A percentile compares a stretch with the other conserved stretches of the same genome.
phyloP scores from a whole-genome alignment of 2,329 filamentous ascomycete genomes.

The Penicillium frequentans region DNA sequence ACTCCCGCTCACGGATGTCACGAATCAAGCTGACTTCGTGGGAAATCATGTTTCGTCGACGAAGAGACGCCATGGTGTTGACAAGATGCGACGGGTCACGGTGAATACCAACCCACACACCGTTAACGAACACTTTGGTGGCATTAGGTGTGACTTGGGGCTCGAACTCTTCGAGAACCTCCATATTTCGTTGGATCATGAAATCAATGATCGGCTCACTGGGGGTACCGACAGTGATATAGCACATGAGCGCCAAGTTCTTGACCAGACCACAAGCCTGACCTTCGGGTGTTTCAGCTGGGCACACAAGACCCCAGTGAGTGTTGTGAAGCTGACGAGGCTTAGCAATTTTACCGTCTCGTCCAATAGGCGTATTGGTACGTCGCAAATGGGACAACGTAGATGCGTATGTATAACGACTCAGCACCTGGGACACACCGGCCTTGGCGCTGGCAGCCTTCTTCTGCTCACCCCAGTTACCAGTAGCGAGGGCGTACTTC shows the following conservation, averaged over 20 bases:
- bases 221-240: conserved; percentile 91
- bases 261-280: conserved; percentile 98
- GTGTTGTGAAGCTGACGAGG: conserved; percentile 97
- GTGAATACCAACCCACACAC: conserved; percentile 96
- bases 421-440: conserved; percentile 96
- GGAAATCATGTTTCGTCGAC: conserved; percentile 78
- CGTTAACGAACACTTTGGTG: conserved; percentile 97
- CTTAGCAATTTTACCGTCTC: conserved; percentile 98
- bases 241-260: conserved; percentile 97
- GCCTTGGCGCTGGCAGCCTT: conserved; percentile 94
- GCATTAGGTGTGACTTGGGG: conserved; percentile 81
- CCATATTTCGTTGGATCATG: conserved; percentile 95
- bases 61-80: conserved; percentile 71
- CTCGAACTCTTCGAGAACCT: conserved; percentile 93
- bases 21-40: conserved; percentile 92
- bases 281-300: conserved; percentile 95
- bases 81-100: conserved; percentile 85
- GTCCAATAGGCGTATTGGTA: conserved; percentile 95
- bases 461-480: conserved; percentile 99
- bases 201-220: conserved; percentile 90
- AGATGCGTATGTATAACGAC: conserved; percentile 95
- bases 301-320: conserved; percentile 96
- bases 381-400: conserved; percentile 94
- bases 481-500: conserved; percentile 95
- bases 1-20: conserved; percentile 95